phyloP scores from a whole-genome alignment of 2,329 filamentous ascomycete genomes.

The Beauveria australis region DNA sequence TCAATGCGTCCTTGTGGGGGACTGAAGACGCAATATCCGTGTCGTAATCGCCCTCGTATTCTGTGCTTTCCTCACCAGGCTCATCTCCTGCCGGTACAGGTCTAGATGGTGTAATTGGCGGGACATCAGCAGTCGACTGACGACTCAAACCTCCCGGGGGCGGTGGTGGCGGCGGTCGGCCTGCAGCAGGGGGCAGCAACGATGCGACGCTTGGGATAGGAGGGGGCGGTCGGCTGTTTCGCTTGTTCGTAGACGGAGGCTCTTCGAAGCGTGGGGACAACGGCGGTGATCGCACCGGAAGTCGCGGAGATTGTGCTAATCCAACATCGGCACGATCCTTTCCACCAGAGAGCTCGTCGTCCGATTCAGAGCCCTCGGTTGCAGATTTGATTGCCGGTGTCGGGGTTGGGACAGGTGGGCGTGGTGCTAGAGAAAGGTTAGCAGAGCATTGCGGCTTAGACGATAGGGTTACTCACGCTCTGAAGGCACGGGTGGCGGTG shows the following conservation, averaged over 20 bases:
- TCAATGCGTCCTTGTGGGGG: constrained; percentile 90
- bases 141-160: constrained; percentile 49
- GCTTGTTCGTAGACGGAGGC: constrained; percentile 36
- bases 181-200: constrained; percentile 39
- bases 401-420: constrained; percentile 48
- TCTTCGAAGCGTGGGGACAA: constrained; percentile 29
- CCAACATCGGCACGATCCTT: constrained; percentile 33
- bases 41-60: constrained; percentile 97
- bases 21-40: constrained; percentile 92
- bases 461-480: constrained; percentile 44
- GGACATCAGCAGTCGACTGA: constrained; percentile 50
- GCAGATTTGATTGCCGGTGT: constrained; percentile 51
- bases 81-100: constrained; percentile 46
- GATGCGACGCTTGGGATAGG: constrained; percentile 53
- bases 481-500: constrained; percentile 48
- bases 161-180: constrained; percentile 59
- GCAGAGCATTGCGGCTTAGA: constrained; percentile 18
- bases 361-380: constrained; percentile 75
- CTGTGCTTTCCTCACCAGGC: constrained; percentile 72
- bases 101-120: constrained; percentile 33
- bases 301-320: constrained; percentile 19
- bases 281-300: constrained; percentile 23
- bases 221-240: constrained; percentile 48
- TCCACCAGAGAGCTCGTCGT: constrained; percentile 68
- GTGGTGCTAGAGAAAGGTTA: constrained; percentile 38